phyloP scores from a whole-genome alignment of 2,329 filamentous ascomycete genomes.

The Fusarium acutatum region DNA sequence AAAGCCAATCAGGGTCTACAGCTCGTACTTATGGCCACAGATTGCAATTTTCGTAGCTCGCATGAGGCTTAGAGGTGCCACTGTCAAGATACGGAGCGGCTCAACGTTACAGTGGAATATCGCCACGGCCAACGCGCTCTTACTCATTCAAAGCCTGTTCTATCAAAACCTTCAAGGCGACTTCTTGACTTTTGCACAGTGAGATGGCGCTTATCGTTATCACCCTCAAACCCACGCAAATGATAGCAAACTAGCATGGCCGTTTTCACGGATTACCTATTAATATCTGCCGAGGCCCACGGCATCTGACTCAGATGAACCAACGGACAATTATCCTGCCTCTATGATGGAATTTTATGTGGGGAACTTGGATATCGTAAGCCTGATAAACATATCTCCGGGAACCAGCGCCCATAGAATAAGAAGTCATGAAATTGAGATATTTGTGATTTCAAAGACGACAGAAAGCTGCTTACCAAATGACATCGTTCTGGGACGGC shows the following conservation, averaged over 20 bases:
- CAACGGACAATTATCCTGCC: not conserved
- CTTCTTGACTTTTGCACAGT: too few species aligned
- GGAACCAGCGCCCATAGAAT: not conserved
- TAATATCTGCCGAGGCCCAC: not conserved
- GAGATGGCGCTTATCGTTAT: not conserved
- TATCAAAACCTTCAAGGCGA: too few species aligned
- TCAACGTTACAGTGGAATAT: not conserved
- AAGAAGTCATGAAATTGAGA: not conserved
- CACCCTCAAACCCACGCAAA: too few species aligned
- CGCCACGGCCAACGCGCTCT: not conserved
- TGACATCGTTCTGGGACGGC: not conserved
- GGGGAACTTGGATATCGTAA: not conserved
- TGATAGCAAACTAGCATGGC: not conserved
- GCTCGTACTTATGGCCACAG: not conserved
- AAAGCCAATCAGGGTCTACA: too few species aligned
- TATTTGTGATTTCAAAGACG: not conserved
- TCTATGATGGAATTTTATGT: not conserved
- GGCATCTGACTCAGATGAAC: not conserved
- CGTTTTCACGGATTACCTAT: not conserved
- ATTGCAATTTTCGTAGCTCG: not conserved
- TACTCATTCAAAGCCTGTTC: accelerated
- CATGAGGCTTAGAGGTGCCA: not conserved
- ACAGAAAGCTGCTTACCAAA: not conserved
- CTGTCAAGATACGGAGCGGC: not conserved
- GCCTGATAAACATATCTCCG: not conserved